phyloP scores from a whole-genome alignment of 768 basidiomycete genomes.

The Gymnopilus dilepis region DNA sequence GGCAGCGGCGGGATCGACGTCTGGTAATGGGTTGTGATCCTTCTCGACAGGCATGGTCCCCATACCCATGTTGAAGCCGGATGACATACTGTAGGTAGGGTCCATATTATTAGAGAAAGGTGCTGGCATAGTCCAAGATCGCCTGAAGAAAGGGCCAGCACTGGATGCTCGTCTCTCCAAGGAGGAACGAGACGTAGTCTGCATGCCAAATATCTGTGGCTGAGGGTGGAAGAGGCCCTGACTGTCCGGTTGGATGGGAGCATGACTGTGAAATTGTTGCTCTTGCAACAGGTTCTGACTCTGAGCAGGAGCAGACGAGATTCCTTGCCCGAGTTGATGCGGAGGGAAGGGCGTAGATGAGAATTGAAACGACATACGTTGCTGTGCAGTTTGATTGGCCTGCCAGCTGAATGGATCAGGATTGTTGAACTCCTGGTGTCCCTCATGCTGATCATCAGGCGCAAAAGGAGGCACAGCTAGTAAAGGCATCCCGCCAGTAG shows the following conservation, averaged over 20 bases:
- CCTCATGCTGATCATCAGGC: background rate
- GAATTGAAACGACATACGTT: background rate
- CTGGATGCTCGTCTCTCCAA: conserved; percentile 19
- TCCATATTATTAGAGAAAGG: background rate
- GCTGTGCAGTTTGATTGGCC: background rate
- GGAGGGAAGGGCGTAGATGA: conserved; percentile 1
- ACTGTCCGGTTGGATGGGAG: background rate
- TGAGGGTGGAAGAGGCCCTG: conserved; percentile 14
- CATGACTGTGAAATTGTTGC: background rate
- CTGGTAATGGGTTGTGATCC: conserved; percentile 23
- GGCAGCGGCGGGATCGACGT: conserved; percentile 18
- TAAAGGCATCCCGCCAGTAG: conserved; percentile 45
- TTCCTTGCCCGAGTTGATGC: conserved; percentile 2
- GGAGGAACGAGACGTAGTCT: conserved; percentile 8
- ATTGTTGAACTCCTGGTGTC: conserved; percentile 10
- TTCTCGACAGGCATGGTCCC: conserved; percentile 9
- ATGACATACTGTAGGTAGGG: background rate
- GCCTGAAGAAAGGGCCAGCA: conserved; percentile 18
- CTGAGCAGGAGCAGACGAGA: background rate
- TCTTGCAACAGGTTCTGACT: background rate
- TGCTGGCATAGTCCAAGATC: conserved; percentile 21
- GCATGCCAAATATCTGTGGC: conserved; percentile 18
- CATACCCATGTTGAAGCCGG: background rate
- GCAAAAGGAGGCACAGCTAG: conserved; percentile 49
- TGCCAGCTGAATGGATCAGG: conserved; percentile 1